Evolutionary conservation across 2,329 filamentous ascomycete species (phyloP).

Genomic region (Ilyonectria destructans): DNA sequence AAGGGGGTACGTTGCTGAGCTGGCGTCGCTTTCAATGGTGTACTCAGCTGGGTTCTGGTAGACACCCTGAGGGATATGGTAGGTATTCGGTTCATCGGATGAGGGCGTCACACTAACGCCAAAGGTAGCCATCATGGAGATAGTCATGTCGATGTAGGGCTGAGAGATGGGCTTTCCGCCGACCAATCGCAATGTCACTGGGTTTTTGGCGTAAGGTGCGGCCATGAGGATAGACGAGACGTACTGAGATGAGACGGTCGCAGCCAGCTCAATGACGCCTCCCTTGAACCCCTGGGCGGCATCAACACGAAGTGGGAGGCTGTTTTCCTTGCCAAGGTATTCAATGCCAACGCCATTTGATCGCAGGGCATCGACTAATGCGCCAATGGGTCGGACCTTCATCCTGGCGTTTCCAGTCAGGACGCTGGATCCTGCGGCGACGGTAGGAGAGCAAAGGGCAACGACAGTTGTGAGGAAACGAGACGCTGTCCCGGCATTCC

Average conservation of each 20-base stretch:
- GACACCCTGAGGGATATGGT: constrained; percentile 88
- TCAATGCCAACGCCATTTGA: constrained; percentile 90
- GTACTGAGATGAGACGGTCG: constrained; percentile 98
- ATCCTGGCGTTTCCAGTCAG: constrained; percentile 96
- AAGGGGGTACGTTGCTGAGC: constrained; percentile 95
- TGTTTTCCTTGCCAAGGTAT: constrained; percentile 87
- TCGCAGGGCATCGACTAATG: constrained; percentile 90
- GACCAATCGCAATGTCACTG: constrained; percentile 90
- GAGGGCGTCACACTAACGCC: constrained; percentile 87
- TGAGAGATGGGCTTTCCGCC: constrained; percentile 99
- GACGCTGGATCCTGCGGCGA: constrained; percentile 76
- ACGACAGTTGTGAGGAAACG: constrained; percentile 95
- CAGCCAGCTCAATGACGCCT: constrained; percentile 91
- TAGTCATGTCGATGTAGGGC: constrained; percentile 98
- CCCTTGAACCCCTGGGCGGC: constrained; percentile 88
- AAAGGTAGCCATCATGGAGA: constrained; percentile 96
- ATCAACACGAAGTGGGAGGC: constrained; percentile 86
- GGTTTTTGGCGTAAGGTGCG: constrained; percentile 94
- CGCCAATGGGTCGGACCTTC: constrained; percentile 95
- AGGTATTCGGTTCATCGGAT: constrained; percentile 86
- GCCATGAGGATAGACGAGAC: constrained; percentile 98
- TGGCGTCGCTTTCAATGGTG: constrained; percentile 95
- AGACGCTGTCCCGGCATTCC: constrained; percentile 96
- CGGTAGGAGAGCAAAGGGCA: constrained; percentile 81
- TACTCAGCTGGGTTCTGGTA: constrained; percentile 92